Percentiles rank a stretch among this genome's conserved stretches.
Evolutionary conservation across 139 green algal genomes (phyloP).

Genomic region (Coelastrella sp.): DNA sequence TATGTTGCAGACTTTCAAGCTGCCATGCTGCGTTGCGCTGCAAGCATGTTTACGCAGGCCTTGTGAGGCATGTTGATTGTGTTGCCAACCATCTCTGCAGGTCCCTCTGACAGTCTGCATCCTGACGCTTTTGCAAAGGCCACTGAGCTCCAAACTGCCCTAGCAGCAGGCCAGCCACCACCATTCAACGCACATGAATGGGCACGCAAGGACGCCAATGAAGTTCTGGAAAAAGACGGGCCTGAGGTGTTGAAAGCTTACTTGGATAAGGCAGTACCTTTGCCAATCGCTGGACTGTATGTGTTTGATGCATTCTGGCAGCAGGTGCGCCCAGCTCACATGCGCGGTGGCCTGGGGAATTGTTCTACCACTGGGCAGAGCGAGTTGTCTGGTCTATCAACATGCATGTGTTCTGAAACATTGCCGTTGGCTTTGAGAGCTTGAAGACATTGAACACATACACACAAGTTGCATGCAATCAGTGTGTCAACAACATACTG

Average conservation of each 20-base stretch:
- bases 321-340: constrained; percentile 3
- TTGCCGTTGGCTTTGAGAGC: not conserved
- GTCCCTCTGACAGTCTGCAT: not conserved
- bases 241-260: constrained; percentile 63
- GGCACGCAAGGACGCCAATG: constrained; percentile 94
- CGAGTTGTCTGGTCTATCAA: not conserved
- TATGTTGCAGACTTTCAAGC: too few relatives aligned
- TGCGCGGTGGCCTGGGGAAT: too few relatives aligned
- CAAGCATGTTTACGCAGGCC: too few relatives aligned
- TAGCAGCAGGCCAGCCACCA: not conserved
- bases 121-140: not conserved
- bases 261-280: constrained; percentile 73
- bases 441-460: not conserved
- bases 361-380: too few relatives aligned
- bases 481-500: too few relatives aligned
- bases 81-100: not conserved
- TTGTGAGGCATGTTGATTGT: too few relatives aligned
- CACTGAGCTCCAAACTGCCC: not conserved
- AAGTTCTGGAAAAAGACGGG: constrained; percentile 86
- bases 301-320: constrained; percentile 44
- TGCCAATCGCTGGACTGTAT: constrained; percentile 86
- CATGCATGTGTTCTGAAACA: not conserved
- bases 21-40: too few relatives aligned
- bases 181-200: constrained; percentile 12
- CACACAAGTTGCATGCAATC: not conserved